Base-by-base conservation (phyloP, 2,329 filamentous ascomycete species). In the Dothistroma septosporum region DNA sequence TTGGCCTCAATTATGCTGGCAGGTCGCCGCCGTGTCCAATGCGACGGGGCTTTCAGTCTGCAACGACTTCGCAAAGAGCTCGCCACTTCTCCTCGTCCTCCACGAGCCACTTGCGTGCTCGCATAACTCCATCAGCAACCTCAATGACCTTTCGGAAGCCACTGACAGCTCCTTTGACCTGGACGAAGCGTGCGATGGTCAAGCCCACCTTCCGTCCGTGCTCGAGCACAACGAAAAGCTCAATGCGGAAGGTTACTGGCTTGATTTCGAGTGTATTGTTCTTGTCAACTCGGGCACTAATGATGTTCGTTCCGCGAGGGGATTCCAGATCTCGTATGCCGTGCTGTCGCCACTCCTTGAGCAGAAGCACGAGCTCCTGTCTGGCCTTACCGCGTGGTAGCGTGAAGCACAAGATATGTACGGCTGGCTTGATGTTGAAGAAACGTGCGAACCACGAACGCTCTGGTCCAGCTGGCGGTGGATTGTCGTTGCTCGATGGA, bases 371-470 rank as follows among this genome's bases (percentile, higher is more conserved):
- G 21, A 96, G 81, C 70, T 96, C 92, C 70, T 90, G 88, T 48
- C 91, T 86, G 48, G 88, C 89, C 61, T 86, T 84, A n/a, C 82
- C 82, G 68, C 88, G 88, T 5, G 88, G 85, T 24, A 91, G 82
- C 3, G 82, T 82, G 73, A 97, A 87, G 73, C 91, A 94, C 16
- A 97, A 76, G 31, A 90, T 83, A 64, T 85, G 85, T 16, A 81
- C 87, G 0, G 88, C 90, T 1, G 93, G 93, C 73, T 94, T 96
- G 72, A 97, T 88, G 58, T 91, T 86, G 78, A 97, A 91, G 50
- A 97, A 85, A 16, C 91, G 89, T 32, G 91, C 88, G 57, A 97
- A 84, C 92, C 93, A 97, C 68, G 89, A 96, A 70, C 91, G 87
- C 65, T 65, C 78, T 67, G 58, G 72, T 62, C 59, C 74, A 61